A percentile compares a stretch with the other conserved stretches of the same genome.
Conservation (phyloP, 306 rosid species). For the Fagus crenata region DNA sequence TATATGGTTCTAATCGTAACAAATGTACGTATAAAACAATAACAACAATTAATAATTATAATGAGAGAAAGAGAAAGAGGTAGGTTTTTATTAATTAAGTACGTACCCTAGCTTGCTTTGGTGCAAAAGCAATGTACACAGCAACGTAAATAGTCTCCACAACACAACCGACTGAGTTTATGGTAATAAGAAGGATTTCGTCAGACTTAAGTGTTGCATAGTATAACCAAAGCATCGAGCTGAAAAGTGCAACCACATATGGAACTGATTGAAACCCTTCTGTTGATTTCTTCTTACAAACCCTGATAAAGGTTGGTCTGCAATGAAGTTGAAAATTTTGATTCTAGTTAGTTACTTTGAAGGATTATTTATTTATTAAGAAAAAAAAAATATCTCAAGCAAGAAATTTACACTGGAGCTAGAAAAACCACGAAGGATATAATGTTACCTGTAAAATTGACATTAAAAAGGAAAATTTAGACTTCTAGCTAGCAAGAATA, state of each 20-base stretch:
- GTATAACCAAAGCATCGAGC: slow-evolving; percentile 87
- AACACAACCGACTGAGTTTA: slow-evolving; percentile 68
- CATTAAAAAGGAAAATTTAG: not conserved
- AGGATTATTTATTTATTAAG: not conserved
- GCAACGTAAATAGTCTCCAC: slow-evolving; percentile 76
- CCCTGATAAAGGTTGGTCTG: slow-evolving; percentile 72
- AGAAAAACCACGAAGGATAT: slow-evolving; percentile 76
- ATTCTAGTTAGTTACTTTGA: not conserved
- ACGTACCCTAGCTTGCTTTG: slow-evolving; percentile 69
- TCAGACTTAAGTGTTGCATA: slow-evolving; percentile 71
- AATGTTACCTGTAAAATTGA: slow-evolving; percentile 58
- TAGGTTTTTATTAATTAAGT: not conserved
- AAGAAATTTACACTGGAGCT: slow-evolving; percentile 79
- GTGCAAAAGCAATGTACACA: slow-evolving; percentile 62
- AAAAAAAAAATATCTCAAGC: not conserved
- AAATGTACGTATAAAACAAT: not conserved
- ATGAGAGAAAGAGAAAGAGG: not conserved
- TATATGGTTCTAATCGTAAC: too few relatives aligned
- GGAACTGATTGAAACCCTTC: slow-evolving; percentile 90
- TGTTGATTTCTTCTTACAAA: slow-evolving; percentile 86
- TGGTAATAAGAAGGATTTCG: slow-evolving; percentile 71
- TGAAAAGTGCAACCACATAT: slow-evolving; percentile 82
- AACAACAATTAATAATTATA: not conserved
- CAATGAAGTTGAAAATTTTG: not conserved
- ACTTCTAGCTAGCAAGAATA: not conserved